Conservation (phyloP, 805 yeast species). For the Starmerella scarabaei region DNA sequence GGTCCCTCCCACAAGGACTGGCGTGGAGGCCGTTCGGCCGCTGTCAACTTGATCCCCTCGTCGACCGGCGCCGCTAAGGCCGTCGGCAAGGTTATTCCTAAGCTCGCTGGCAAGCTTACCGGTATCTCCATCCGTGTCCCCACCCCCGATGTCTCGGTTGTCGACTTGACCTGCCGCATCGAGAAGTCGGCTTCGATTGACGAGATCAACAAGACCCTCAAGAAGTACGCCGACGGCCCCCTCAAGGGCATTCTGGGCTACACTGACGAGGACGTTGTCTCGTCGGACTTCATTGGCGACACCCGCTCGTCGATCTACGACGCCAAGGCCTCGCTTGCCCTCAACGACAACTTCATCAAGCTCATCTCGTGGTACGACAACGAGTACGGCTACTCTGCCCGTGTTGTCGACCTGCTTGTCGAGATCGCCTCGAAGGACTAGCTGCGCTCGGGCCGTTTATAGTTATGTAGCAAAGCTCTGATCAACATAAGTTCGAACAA, state of each 20-base stretch:
- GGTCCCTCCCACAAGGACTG: conserved; percentile 97
- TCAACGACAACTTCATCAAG: conserved; percentile 82
- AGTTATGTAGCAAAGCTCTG: not conserved
- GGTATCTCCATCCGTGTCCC: conserved; percentile 93
- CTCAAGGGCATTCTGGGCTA: conserved; percentile 76
- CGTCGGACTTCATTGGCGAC: conserved; percentile 78
- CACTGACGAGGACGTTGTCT: conserved; percentile 88
- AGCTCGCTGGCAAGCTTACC: conserved; percentile 81
- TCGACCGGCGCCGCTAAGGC: conserved; percentile 98
- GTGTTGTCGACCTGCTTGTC: conserved; percentile 83
- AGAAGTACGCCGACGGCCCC: conserved; percentile 63
- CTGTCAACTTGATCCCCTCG: conserved; percentile 89
- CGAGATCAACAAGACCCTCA: conserved; percentile 63
- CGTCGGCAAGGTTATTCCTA: conserved; percentile 89
- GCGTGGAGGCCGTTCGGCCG: conserved; percentile 97
- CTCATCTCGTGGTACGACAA: conserved; percentile 91
- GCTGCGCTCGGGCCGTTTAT: not conserved
- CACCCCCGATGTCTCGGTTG: conserved; percentile 86
- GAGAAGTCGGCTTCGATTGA: conserved; percentile 66
- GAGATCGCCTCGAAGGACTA: conserved; percentile 52
- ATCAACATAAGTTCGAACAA: too few relatives aligned
- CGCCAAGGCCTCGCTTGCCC: conserved; percentile 78
- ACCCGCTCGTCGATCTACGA: conserved; percentile 79
- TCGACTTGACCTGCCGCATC: conserved; percentile 78
- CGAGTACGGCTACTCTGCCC: conserved; percentile 92